Conservation (phyloP, 805 yeast genomes). For the Metschnikowia lunata region DNA sequence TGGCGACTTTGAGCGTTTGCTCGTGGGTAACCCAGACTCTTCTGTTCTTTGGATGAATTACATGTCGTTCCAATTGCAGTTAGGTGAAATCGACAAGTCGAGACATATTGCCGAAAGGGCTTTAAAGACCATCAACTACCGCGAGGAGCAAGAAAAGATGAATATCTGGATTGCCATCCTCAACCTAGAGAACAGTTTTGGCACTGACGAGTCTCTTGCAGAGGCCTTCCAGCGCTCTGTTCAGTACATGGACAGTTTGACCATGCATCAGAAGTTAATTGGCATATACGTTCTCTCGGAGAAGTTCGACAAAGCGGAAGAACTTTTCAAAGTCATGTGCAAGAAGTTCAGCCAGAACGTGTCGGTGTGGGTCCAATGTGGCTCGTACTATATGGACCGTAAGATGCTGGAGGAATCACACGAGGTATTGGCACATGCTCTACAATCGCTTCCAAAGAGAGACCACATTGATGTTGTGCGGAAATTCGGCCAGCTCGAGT, state of each 20-base stretch:
- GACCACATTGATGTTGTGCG: constrained; percentile 75
- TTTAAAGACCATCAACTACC: constrained; percentile 77
- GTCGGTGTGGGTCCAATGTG: constrained; percentile 79
- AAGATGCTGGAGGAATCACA: constrained; percentile 58
- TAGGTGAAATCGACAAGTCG: constrained; percentile 91
- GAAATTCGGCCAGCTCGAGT: constrained; percentile 88
- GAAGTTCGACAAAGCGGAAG: constrained; percentile 65
- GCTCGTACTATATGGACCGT: constrained; percentile 65
- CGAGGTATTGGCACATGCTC: constrained; percentile 67
- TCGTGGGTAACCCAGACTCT: constrained; percentile 89
- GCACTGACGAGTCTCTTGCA: constrained; percentile 76
- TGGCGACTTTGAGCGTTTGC: constrained; percentile 84
- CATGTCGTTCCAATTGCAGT: constrained; percentile 95
- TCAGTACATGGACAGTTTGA: constrained; percentile 85
- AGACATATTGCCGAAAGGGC: constrained; percentile 93
- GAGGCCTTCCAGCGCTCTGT: constrained; percentile 78
- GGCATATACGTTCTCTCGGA: constrained; percentile 73
- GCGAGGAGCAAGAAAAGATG: constrained; percentile 89
- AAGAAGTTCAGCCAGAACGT: constrained; percentile 74
- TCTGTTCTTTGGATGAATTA: constrained; percentile 96
- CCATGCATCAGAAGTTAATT: constrained; percentile 75
- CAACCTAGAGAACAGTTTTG: constrained; percentile 92
- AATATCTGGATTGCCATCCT: constrained; percentile 95
- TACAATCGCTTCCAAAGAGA: constrained; percentile 66
- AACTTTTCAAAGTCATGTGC: constrained; percentile 58